Base-by-base conservation (phyloP, 2,329 filamentous ascomycete genomes). In the Neopestalotiopsis sp. region DNA sequence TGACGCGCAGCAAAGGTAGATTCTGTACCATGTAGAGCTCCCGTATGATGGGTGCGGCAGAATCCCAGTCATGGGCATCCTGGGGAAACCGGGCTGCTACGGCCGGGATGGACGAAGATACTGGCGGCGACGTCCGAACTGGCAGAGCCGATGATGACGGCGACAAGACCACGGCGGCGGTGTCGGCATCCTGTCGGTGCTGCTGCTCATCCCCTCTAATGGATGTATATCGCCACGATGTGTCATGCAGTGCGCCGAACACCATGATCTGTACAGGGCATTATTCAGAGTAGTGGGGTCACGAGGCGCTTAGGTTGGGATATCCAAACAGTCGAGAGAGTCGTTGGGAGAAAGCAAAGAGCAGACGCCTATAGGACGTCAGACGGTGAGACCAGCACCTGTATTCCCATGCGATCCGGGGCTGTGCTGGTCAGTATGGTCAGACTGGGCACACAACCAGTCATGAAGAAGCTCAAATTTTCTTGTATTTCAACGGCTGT, bases 11-110 rank as follows among this genome's bases (percentile, higher is more conserved):
- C 5, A 59, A 24, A 14, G 57, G 57, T 24, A 59, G 57, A 12
- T 59, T 59, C 24, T 59, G 57, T 6, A 59, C 57, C 24, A 59
- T 59, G 57, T 59, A 59, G 57, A 59, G 57, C 2, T 59, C 30
- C 24, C 30, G 30, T 59, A 59, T 59, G 57, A 59, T 34, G 24
- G 57, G 57, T 24, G 24, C 57, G 24, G 17, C 57, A 5, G 10
- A 14, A 24, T 30, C 24, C 57, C 57, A 59, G 17, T 59, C 57
- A 34, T 59, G 30, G 13, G 24, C 24, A 12, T 34, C n/a, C 30
- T 34, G 57, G 3, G 57, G 57, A 59, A 59, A 59, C 10, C 30
- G 57, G 17, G 57, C 57, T 13, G 45, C 17, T 24, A n/a, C 45
- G 20, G 17, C 14, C 14, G 45, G n/a, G n/a, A 5, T 52, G 5